Conservation (phyloP, 352 stramenopile genomes). For the Plasmopara halstedii region DNA sequence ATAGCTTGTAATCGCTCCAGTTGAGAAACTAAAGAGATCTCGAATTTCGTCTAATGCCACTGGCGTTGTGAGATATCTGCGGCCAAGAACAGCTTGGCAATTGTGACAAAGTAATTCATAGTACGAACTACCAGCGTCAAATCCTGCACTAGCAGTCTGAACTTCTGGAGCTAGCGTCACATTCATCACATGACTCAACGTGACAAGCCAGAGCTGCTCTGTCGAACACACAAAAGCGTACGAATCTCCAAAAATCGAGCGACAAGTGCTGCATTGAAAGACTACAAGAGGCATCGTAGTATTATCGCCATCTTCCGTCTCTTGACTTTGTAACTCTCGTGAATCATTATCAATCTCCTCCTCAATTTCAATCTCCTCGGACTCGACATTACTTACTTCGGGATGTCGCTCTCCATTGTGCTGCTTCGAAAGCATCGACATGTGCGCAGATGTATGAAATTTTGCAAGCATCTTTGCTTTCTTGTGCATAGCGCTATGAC, state of each 20-base stretch:
- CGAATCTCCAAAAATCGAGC: conserved; percentile 78
- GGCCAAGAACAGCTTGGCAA: conserved; percentile 70
- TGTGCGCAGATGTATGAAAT: conserved; percentile 6
- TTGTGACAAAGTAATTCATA: conserved; percentile 71
- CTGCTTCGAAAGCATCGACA: conserved; percentile 4
- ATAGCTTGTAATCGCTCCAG: conserved; percentile 66
- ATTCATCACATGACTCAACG: conserved; percentile 66
- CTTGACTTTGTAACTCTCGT: conserved; percentile 9
- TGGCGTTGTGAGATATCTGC: conserved; percentile 70
- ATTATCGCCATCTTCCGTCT: conserved; percentile 29
- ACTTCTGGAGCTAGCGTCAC: conserved; percentile 35
- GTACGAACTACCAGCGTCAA: conserved; percentile 62
- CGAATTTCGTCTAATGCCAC: conserved; percentile 51
- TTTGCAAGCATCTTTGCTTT: conserved; percentile 14
- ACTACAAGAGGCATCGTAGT: conserved; percentile 60
- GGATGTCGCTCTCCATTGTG: conserved; percentile 5
- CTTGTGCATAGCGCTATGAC: conserved; percentile 27
- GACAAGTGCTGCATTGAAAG: conserved; percentile 79
- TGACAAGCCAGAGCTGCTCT: conserved; percentile 60
- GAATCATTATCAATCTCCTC: conserved; percentile 4
- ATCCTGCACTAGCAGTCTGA: conserved; percentile 41
- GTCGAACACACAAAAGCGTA: conserved; percentile 78
- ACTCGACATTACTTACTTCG: conserved; percentile 20
- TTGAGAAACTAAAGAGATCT: conserved; percentile 66
- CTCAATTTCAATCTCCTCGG: conserved; percentile 26